Conservation (phyloP, 345 rosid species). For the Dimocarpus longan region DNA sequence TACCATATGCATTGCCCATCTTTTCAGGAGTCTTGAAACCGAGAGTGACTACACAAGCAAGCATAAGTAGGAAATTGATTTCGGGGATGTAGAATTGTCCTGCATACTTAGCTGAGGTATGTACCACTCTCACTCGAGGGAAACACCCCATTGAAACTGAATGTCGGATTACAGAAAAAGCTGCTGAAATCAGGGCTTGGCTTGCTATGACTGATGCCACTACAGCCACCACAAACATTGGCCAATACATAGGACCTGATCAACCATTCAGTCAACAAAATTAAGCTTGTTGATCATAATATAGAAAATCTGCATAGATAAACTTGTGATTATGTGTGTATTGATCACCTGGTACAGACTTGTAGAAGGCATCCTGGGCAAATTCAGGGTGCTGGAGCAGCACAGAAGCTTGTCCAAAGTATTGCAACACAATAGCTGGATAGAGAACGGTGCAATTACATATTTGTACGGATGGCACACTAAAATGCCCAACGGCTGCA, state of each 20-base stretch:
- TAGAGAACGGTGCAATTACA: slow-evolving; percentile 35
- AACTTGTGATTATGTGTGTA: neutral
- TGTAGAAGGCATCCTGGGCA: slow-evolving; percentile 34
- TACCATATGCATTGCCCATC: slow-evolving; percentile 54
- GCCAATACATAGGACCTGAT: slow-evolving; percentile 46
- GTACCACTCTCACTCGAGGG: slow-evolving; percentile 41
- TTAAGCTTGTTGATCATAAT: neutral
- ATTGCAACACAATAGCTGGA: slow-evolving; percentile 42
- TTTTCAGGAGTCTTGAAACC: slow-evolving; percentile 37
- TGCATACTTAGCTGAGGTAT: slow-evolving; percentile 35
- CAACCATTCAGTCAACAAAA: neutral
- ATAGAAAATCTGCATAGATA: neutral
- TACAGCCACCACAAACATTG: slow-evolving; percentile 41
- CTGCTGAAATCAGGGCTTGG: slow-evolving; percentile 48
- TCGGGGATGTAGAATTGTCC: slow-evolving; percentile 56
- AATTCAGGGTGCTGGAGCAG: slow-evolving; percentile 34
- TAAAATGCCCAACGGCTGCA: slow-evolving; percentile 59
- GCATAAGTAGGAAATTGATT: slow-evolving; percentile 43
- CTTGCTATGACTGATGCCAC: slow-evolving; percentile 49
- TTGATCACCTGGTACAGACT: slow-evolving; percentile 35
- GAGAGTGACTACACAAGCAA: slow-evolving; percentile 44
- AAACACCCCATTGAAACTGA: slow-evolving; percentile 45
- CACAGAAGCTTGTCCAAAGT: slow-evolving; percentile 45
- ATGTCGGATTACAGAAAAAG: slow-evolving; percentile 51
- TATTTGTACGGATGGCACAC: slow-evolving; percentile 42